These are phyloP conservation scores for Pseudogymnoascus sp. DNA, from an alignment of 2,329 filamentous ascomycete species.

Conservation along the genomic window DNA sequence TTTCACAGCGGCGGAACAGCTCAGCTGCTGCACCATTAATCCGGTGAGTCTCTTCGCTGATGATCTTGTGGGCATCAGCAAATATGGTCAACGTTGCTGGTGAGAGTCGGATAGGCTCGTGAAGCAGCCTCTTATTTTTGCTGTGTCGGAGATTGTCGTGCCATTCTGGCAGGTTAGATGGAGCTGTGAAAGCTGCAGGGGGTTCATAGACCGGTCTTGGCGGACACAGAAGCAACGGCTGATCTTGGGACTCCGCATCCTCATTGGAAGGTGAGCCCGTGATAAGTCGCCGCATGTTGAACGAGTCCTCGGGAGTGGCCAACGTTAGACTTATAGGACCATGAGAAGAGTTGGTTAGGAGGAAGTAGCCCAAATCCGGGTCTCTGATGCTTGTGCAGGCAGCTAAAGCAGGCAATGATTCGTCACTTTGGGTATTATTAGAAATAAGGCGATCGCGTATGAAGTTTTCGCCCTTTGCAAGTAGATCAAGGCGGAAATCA, in stretches of 20 bases:
- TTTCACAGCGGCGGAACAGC: constrained; percentile 63
- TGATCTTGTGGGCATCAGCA: constrained; percentile 63
- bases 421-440: constrained; percentile 39
- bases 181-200: constrained; percentile 51
- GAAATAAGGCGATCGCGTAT: constrained; percentile 51
- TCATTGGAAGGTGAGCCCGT: constrained; percentile 39
- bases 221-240: constrained; percentile 48
- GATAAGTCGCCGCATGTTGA: constrained; percentile 38
- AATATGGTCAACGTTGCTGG: constrained; percentile 64
- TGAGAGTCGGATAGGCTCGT: constrained; percentile 62
- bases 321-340: constrained; percentile 53
- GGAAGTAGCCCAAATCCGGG: constrained; percentile 56
- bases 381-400: constrained; percentile 49
- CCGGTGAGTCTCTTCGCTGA: constrained; percentile 61
- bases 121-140: constrained; percentile 53
- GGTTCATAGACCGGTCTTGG: constrained; percentile 61
- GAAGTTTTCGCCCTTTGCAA: constrained; percentile 51
- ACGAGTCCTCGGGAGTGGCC: constrained; percentile 48
- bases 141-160: constrained; percentile 51
- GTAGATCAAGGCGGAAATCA: constrained; percentile 53
- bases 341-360: constrained; percentile 52
- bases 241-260: constrained; percentile 37
- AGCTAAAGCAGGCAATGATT: constrained; percentile 40
- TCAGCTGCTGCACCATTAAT: constrained; percentile 65
- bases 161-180: constrained; percentile 48